phyloP scores from a whole-genome alignment of 305 asterid species.

The Solanum hybrid region DNA sequence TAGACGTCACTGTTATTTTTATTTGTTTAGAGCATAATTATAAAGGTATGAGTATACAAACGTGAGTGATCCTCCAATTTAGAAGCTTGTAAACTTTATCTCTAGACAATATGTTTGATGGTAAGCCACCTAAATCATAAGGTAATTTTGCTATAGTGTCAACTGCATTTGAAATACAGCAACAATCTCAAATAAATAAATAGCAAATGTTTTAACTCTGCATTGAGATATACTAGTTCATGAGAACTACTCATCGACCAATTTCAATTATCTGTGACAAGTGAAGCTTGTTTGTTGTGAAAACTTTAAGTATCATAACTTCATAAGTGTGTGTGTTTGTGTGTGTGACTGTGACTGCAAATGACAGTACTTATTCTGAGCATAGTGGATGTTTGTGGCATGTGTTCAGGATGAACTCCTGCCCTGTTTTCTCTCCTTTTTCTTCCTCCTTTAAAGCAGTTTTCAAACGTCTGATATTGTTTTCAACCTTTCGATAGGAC shows the following conservation, averaged over 20 bases:
- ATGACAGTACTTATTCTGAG: background rate
- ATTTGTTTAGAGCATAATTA: background rate
- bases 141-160: background rate
- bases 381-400: background rate
- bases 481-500: slow-evolving; percentile 40
- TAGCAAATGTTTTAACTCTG: background rate
- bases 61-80: background rate
- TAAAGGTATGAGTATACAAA: background rate
- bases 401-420: background rate
- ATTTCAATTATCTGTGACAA: background rate
- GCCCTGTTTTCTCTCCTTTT: background rate
- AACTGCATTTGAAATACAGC: background rate
- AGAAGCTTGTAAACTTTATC: background rate
- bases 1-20: background rate
- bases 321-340: background rate
- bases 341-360: background rate
- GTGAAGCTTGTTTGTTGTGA: background rate
- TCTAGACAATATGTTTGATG: background rate
- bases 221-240: background rate
- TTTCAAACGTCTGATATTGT: background rate
- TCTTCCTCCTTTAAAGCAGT: background rate
- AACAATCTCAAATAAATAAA: background rate
- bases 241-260: background rate
- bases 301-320: background rate
- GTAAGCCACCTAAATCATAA: background rate